Conservation (phyloP, 768 basidiomycete genomes). For the Leccinum truebloodii region DNA sequence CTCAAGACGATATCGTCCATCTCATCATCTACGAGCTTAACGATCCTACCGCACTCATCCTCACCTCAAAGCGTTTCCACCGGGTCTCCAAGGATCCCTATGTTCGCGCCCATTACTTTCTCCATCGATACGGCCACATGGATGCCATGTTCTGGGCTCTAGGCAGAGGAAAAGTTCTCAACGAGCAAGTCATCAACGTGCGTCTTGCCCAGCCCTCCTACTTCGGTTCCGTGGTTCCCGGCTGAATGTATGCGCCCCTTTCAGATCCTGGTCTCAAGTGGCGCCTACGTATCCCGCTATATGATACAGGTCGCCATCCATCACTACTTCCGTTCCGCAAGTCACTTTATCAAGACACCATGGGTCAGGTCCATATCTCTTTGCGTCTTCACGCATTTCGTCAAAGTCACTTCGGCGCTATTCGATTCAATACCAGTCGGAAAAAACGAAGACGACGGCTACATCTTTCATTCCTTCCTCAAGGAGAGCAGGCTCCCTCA, state of each 20-base stretch:
- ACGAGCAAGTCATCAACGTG: conserved; percentile 69
- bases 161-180: conserved; percentile 66
- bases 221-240: conserved; percentile 17
- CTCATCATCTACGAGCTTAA: conserved; percentile 71
- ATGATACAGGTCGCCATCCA: conserved; percentile 76
- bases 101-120: conserved; percentile 76
- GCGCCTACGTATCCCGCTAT: conserved; percentile 78
- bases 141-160: conserved; percentile 78
- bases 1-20: conserved; percentile 64
- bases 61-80: conserved; percentile 58
- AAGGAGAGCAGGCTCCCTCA: conserved; percentile 68
- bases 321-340: conserved; percentile 72
- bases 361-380: conserved; percentile 72
- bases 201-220: conserved; percentile 31
- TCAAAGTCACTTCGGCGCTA: conserved; percentile 54
- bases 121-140: conserved; percentile 66
- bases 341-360: conserved; percentile 71
- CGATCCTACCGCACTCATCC: conserved; percentile 61
- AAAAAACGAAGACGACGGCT: conserved; percentile 78
- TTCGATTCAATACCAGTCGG: conserved; percentile 68
- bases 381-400: conserved; percentile 62
- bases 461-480: conserved; percentile 61
- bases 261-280: conserved; percentile 72
- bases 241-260: conserved; percentile 29
- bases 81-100: conserved; percentile 71